Conservation (phyloP, 2,329 filamentous ascomycete species). For the Aspergillus glaucus region DNA sequence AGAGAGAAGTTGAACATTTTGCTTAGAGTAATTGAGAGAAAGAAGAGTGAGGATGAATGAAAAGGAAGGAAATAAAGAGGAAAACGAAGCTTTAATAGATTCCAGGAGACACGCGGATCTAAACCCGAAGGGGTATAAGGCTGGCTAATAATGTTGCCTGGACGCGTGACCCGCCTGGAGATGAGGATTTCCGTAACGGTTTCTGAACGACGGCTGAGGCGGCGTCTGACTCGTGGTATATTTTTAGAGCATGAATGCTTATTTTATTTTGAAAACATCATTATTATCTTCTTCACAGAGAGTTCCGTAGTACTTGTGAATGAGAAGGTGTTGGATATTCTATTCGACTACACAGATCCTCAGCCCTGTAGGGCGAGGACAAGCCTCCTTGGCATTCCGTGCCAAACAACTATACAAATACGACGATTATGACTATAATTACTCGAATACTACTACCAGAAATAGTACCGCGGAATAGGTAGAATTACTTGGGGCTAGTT, state of each 20-base stretch:
- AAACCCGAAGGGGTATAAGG: background rate
- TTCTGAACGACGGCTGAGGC: background rate
- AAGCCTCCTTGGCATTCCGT: background rate
- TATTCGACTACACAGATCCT: background rate
- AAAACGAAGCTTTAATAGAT: background rate
- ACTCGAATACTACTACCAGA: no score
- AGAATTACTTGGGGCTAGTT: no score
- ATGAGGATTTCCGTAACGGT: background rate
- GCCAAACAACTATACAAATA: no score
- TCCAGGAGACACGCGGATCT: background rate
- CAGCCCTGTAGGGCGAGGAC: background rate
- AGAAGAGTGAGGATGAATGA: background rate
- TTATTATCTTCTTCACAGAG: no score
- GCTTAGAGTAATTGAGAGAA: background rate
- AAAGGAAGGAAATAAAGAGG: background rate
- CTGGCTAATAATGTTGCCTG: background rate
- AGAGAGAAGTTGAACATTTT: constrained; percentile 26
- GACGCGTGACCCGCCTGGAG: background rate
- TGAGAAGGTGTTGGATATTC: background rate
- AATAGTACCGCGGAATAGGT: no score
- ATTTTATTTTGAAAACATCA: no score
- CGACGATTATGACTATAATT: no score
- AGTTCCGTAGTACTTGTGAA: no score
- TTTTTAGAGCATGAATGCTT: background rate
- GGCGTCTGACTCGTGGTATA: background rate